Evolutionary conservation across 345 rosid species (phyloP).

Genomic region (Pugionium dolabratum): DNA sequence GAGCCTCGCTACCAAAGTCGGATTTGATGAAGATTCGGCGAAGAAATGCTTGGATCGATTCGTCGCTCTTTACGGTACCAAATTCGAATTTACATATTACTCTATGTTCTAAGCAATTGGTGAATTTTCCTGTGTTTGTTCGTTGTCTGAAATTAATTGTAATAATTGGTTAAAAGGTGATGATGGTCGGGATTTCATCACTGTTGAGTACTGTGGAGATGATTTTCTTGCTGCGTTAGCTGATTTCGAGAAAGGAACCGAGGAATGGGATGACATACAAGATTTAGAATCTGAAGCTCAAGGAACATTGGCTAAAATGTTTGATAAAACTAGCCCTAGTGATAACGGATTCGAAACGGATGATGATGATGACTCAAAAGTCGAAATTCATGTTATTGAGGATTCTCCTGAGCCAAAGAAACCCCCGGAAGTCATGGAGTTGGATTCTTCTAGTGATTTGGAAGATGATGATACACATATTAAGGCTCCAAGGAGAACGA

Average conservation of each 20-base stretch:
- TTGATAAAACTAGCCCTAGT: slow-evolving; percentile 39
- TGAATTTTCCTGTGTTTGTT: not conserved
- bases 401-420: slow-evolving; percentile 57
- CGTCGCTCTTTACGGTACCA: slow-evolving; percentile 74
- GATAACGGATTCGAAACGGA: slow-evolving; percentile 20
- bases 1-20: slow-evolving; percentile 65
- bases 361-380: slow-evolving; percentile 22
- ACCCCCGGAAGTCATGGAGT: slow-evolving; percentile 43
- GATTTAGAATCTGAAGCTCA: slow-evolving; percentile 73
- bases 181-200: slow-evolving; percentile 75
- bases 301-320: slow-evolving; percentile 62
- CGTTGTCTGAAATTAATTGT: not conserved
- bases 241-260: slow-evolving; percentile 63
- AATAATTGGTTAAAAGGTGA: slow-evolving; percentile 50
- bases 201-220: slow-evolving; percentile 83
- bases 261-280: slow-evolving; percentile 91
- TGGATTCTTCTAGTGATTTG: slow-evolving; percentile 62
- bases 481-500: slow-evolving; percentile 31
- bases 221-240: slow-evolving; percentile 83
- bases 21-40: slow-evolving; percentile 72
- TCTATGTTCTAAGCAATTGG: not conserved
- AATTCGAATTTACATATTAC: not conserved
- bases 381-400: slow-evolving; percentile 46
- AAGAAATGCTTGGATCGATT: slow-evolving; percentile 61
- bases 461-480: slow-evolving; percentile 41